These are phyloP conservation scores for Setomelanomma holmii DNA, from an alignment of 2,329 filamentous ascomycete genomes.

Conservation along the genomic window DNA sequence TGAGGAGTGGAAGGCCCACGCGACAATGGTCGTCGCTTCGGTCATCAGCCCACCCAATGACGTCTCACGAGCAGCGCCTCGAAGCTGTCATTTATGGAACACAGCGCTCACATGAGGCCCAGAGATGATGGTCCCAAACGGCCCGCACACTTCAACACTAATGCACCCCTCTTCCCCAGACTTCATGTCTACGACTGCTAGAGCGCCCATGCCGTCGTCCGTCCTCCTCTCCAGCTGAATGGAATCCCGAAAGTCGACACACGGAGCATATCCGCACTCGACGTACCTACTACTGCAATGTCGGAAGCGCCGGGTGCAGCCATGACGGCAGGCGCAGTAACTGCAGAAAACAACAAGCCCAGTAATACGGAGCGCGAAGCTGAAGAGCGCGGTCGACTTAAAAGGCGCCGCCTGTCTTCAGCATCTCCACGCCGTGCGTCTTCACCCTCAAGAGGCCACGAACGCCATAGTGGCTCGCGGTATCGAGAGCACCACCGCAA, in stretches of 20 bases:
- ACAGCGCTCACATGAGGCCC: conserved; percentile 16
- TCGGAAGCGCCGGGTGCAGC: conserved; percentile 5
- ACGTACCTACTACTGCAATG: conserved; percentile 2
- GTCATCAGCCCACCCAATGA: conserved; percentile 12
- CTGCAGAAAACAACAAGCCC: conserved; percentile 53
- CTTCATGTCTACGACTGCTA: conserved; percentile 6
- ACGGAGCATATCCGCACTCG: too few species aligned
- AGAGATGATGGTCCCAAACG: conserved; percentile 19
- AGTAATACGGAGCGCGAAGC: conserved; percentile 50
- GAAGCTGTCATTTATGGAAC: conserved; percentile 16
- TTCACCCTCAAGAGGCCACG: conserved; percentile 44
- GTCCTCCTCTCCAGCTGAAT: conserved; percentile 17
- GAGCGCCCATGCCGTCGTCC: not conserved
- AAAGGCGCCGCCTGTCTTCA: conserved; percentile 38
- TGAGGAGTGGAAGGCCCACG: too few species aligned
- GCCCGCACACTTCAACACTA: conserved; percentile 25
- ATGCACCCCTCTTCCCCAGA: conserved; percentile 24
- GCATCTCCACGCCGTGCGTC: conserved; percentile 37
- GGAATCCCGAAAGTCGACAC: conserved; percentile 7
- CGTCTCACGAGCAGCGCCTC: conserved; percentile 7
- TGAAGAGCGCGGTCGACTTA: conserved; percentile 42
- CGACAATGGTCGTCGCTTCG: too few species aligned
- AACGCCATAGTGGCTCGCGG: conserved; percentile 39
- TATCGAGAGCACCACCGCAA: conserved; percentile 42
- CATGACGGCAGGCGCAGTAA: conserved; percentile 37